Evolutionary conservation across 2,329 filamentous ascomycete species (phyloP).

Genomic region (Scytalidium sp.): DNA sequence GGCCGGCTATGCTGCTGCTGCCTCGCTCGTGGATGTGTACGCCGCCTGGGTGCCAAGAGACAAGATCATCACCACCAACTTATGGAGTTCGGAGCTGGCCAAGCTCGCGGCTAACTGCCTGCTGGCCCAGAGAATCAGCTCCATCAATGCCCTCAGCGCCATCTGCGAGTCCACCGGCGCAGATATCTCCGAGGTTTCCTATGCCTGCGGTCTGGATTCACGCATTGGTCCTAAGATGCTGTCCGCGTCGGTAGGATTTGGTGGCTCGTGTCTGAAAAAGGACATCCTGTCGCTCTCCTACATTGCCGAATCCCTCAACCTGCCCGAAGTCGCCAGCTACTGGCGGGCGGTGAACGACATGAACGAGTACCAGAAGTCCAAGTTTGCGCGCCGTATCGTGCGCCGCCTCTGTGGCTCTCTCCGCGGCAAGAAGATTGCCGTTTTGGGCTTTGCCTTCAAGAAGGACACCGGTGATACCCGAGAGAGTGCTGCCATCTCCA

Average conservation of each 20-base stretch:
- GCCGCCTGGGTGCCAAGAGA: slow-evolving; percentile 63
- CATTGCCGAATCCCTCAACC: slow-evolving; percentile 64
- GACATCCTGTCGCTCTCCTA: slow-evolving; percentile 72
- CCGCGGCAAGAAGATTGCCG: slow-evolving; percentile 64
- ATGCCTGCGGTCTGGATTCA: slow-evolving; percentile 62
- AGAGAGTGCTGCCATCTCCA: slow-evolving; percentile 34
- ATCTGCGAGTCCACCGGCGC: slow-evolving; percentile 73
- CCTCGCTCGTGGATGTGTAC: slow-evolving; percentile 62
- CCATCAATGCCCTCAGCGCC: slow-evolving; percentile 73
- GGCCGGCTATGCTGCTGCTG: slow-evolving; percentile 58
- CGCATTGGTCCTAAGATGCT: slow-evolving; percentile 73
- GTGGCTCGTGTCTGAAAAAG: slow-evolving; percentile 77
- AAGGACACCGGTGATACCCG: slow-evolving; percentile 73
- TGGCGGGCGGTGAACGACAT: slow-evolving; percentile 71
- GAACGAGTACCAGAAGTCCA: slow-evolving; percentile 70
- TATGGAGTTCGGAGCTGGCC: slow-evolving; percentile 73
- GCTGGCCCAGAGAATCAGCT: slow-evolving; percentile 74
- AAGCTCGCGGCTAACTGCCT: slow-evolving; percentile 77
- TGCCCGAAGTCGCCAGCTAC: slow-evolving; percentile 70
- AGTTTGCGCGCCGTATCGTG: slow-evolving; percentile 65
- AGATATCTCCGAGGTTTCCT: slow-evolving; percentile 68
- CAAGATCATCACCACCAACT: slow-evolving; percentile 67
- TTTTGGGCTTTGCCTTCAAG: slow-evolving; percentile 75
- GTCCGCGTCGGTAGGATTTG: slow-evolving; percentile 70
- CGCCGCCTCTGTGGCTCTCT: slow-evolving; percentile 65